Base-by-base conservation (phyloP, 73 alveolate species). In the Durusdinium trenchii region DNA sequence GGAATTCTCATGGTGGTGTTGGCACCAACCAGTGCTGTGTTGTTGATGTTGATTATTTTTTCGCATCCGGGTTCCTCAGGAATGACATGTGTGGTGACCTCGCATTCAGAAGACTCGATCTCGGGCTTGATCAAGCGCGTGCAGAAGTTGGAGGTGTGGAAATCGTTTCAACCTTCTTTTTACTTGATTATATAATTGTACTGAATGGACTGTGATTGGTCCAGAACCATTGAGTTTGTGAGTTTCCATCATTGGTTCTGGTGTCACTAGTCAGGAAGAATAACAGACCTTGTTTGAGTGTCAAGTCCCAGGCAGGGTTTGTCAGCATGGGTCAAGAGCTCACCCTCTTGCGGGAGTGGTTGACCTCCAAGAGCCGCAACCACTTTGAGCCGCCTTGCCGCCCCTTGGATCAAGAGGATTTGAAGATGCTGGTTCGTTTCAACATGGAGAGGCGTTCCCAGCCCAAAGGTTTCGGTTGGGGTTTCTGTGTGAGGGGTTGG, bases 291-390 rank as follows among this genome's bases (percentile, higher is more conserved):
- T 60, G 7, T 60, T 23, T 60, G 73, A 23, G 73, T 23, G 30
- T 60, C 30, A 60, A 28, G 50, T 46, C n/a, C 48, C 67, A 81
- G 91, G 91, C 71, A 6, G 91, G 71, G 7, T 81, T 81, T n/a
- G 35, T 81, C 67, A 81, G 48, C 91, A 81, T 81, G 91, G 91
- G 91, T 46, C 91, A 81, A 50, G 91, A 81, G 48, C 91, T 81
- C 54, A 81, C 71, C 69, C 48, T 48, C 32, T 81, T 81, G 32
- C 71, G 91, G 48, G 71, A 48, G 32, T 81, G 30, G 1, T 60
- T 26, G 91, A 67, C 71, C 26, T 48, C 91, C 32, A 67, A 48
- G 35, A 81, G 30, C 50, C 35, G 48, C 86, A 43, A 16, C 69
- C 38, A n/a, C n/a, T n/a, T n/a, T n/a, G n/a, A n/a, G n/a, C n/a